Conservation (phyloP, 257 asterid species). For the Leonotis leonurus region DNA sequence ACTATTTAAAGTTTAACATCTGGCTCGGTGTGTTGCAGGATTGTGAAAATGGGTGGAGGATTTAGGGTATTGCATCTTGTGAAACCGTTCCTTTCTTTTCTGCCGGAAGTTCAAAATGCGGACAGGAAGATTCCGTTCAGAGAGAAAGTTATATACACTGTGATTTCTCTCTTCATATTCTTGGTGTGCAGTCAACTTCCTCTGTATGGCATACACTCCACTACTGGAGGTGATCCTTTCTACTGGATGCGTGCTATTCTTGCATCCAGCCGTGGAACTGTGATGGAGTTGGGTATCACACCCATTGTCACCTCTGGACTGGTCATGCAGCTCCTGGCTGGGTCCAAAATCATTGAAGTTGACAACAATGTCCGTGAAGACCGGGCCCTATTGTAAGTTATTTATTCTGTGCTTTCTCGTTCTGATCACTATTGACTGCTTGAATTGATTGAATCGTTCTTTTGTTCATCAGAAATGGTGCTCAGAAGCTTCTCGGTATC, state of each 20-base stretch:
- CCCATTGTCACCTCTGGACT: constrained; percentile 6
- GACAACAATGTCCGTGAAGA: constrained; percentile 8
- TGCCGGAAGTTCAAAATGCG: background rate
- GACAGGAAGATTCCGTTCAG: constrained; percentile 7
- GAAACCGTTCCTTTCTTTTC: constrained; percentile 4
- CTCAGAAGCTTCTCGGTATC: constrained; percentile 2
- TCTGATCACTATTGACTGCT: background rate
- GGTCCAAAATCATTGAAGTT: background rate
- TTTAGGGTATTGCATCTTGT: constrained; percentile 8
- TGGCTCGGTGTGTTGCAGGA: constrained; percentile 16
- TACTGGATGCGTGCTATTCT: constrained; percentile 11
- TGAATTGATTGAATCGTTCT: background rate
- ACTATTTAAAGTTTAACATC: background rate
- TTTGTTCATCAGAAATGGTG: constrained; percentile 2
- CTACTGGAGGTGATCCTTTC: constrained; percentile 5
- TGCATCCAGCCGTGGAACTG: constrained; percentile 5
- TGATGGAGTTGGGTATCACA: constrained; percentile 8
- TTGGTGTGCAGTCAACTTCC: constrained; percentile 10
- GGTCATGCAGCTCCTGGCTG: constrained; percentile 5
- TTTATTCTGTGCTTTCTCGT: background rate
- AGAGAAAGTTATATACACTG: constrained; percentile 6
- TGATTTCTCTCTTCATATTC: constrained; percentile 3
- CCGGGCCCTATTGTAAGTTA: background rate
- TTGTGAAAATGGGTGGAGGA: constrained; percentile 5
- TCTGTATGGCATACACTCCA: constrained; percentile 6